Evolutionary conservation across 2,329 filamentous ascomycete genomes (phyloP), one percentile per base, ranked within the genome.

Genomic region (Penicillium brasilianum): DNA sequence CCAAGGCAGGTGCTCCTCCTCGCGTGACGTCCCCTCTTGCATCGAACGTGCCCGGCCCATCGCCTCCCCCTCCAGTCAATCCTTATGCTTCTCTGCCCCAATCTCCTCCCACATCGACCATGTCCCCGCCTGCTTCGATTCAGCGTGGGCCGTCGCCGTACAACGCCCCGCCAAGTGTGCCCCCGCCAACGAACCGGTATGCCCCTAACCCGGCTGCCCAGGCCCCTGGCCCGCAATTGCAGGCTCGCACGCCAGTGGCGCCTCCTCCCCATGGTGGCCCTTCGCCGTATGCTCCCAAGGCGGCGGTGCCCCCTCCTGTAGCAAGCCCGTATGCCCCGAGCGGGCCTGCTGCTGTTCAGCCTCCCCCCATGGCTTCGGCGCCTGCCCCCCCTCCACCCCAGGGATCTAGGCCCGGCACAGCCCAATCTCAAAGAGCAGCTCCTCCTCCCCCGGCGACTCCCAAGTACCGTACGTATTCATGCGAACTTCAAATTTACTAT

Each of bases 81-180:
- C 75, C 75, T 36, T 78, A 78, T 59, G 72, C 75, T 36, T 69
- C 73, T 52, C 64, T 76, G 52, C 71, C 77, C 61, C 81, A 73
- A 72, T 79, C 78, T 65, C 82, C 77, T 5, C 76, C 81, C 36
- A 77, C 72, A 71, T 66, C 76, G 69, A 70, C 69, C n/a, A 76
- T 79, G 67, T 75, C 68, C 16, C 83, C 88, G 44, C 85, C 87
- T 20, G 84, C 72, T 18, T 73, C 72, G 7, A 71, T 92, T 55
- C 85, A 88, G 22, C 88, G 92, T 65, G 92, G 90, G 30, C 85
- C 90, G 4, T 97, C 93, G 28, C 93, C 93, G 6, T 97, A 97
- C 77, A 92, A 93, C 71, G 87, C 90, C 39, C 90, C 93, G 57
- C 91, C 91, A 7, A 81, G 88, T 32, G 84, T 83, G 18, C 82